Conservation (phyloP, 148 eudicot species). For the Rhododendron griersonianum region DNA sequence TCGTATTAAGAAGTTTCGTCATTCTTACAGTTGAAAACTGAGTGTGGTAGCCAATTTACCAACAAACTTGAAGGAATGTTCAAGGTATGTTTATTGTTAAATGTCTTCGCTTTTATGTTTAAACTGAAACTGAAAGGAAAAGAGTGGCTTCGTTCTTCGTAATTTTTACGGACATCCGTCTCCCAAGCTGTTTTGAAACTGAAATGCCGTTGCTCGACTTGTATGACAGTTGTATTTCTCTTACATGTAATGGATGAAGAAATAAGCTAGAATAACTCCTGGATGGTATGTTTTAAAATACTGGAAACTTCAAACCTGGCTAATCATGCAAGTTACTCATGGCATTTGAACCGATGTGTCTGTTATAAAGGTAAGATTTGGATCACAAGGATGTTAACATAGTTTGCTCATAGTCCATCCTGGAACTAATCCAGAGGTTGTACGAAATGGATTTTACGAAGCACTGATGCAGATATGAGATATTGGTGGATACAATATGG, state of each 20-base stretch:
- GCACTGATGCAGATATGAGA: background rate
- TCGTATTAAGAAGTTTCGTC: constrained; percentile 13
- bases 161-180: background rate
- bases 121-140: background rate
- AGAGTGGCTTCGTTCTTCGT: background rate
- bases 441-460: background rate
- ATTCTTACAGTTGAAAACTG: constrained; percentile 82
- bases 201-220: background rate
- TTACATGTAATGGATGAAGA: background rate
- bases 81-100: constrained; percentile 51
- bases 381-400: background rate
- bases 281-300: background rate
- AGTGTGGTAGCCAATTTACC: constrained; percentile 97
- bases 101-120: background rate
- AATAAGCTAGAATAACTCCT: background rate
- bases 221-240: background rate
- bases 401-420: background rate
- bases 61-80: constrained; percentile 99
- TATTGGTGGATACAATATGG: background rate
- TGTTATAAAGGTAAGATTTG: background rate
- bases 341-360: background rate
- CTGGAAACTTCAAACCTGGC: background rate
- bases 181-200: background rate
- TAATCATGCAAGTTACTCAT: background rate
- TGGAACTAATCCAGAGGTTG: background rate